Conservation (phyloP, 2,329 filamentous ascomycete species). For the Pseudocercospora fuligena region DNA sequence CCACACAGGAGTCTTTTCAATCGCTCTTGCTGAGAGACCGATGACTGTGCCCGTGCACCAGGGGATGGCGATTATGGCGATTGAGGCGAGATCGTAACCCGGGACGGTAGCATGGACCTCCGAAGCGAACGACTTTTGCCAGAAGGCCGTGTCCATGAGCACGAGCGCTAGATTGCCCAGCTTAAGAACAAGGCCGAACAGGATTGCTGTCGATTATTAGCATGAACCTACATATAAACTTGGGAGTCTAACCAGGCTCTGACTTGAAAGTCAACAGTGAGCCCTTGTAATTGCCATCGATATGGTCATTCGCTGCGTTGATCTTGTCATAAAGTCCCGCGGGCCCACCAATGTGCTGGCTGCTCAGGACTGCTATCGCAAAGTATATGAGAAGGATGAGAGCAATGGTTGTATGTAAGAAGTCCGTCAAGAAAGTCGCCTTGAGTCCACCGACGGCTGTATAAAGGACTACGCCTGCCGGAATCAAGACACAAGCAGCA, state of each 20-base stretch:
- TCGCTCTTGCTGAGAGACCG: constrained; percentile 50
- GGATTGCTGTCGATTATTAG: no score
- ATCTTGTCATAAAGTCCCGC: no score
- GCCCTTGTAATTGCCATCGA: no score
- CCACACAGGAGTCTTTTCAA: constrained; percentile 54
- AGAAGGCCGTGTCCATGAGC: constrained; percentile 40
- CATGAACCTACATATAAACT: no score
- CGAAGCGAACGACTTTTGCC: constrained; percentile 58
- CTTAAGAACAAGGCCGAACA: no score
- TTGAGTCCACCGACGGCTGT: constrained; percentile 56
- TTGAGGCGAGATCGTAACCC: constrained; percentile 52
- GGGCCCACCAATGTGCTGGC: no score
- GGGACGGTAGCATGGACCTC: constrained; percentile 55
- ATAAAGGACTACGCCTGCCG: constrained; percentile 55
- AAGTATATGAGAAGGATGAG: constrained; percentile 51
- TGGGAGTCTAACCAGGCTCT: no score
- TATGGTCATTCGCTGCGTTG: no score
- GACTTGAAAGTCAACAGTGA: no score
- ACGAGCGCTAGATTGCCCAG: constrained; percentile 2
- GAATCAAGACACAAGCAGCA: constrained; percentile 54
- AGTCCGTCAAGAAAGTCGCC: constrained; percentile 57
- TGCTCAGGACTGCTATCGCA: no score
- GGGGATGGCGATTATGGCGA: constrained; percentile 54
- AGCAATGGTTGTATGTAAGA: constrained; percentile 54
- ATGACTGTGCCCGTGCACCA: constrained; percentile 56